Evolutionary conservation across 2,329 filamentous ascomycete genomes (phyloP).

Genomic region (Fonsecaea erecta): DNA sequence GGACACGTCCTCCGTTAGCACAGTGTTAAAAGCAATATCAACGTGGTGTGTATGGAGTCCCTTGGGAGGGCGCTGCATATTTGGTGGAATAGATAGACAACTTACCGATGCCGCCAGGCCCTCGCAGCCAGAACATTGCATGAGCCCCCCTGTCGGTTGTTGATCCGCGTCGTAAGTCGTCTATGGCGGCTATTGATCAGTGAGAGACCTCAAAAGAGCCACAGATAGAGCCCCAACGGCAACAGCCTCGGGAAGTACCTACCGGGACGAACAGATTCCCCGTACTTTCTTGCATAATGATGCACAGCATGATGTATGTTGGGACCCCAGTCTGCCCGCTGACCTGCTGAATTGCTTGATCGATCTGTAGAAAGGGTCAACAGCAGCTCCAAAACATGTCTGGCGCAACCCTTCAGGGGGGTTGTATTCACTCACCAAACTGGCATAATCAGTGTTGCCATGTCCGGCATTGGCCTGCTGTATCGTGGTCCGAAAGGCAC

Average conservation of each 20-base stretch:
- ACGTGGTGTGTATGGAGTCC: not conserved
- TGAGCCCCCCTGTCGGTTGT: not conserved
- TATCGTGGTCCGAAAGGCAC: not conserved
- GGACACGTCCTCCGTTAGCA: not conserved
- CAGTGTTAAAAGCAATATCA: not conserved
- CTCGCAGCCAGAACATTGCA: not conserved
- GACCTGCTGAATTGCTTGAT: not conserved
- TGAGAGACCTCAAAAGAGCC: too few relatives aligned
- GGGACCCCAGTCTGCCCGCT: not conserved
- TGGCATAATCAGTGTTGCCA: not conserved
- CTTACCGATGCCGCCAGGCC: not conserved
- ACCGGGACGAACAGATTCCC: not conserved
- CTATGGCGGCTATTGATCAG: not conserved
- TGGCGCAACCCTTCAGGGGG: not conserved
- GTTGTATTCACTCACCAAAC: not conserved
- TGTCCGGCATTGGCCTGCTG: not conserved
- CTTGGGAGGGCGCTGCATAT: not conserved
- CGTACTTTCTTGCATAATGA: slow-evolving; percentile 11
- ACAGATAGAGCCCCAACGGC: too few relatives aligned
- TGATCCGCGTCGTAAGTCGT: not conserved
- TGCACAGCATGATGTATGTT: not conserved
- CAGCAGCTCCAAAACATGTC: not conserved
- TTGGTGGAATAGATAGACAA: not conserved
- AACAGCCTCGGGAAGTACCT: not conserved
- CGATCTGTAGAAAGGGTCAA: not conserved